A percentile compares a stretch with the other conserved stretches of the same genome.
Conservation (phyloP, 805 yeast genomes). For the Clavispora santaluciae region DNA sequence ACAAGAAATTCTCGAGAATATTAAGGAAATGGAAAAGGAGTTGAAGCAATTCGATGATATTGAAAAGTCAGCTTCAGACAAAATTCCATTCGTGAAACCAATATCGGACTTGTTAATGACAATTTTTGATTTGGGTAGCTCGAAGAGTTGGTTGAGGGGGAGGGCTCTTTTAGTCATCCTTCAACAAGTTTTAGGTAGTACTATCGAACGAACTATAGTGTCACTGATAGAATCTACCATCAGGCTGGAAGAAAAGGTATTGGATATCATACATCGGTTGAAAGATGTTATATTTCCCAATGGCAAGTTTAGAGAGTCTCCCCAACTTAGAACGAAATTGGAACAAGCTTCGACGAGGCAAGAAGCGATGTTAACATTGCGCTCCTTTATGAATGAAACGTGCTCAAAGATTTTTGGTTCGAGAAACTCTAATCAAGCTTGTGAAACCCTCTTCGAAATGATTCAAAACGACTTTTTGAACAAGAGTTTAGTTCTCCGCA, state of each 20-base stretch:
- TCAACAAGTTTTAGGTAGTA: constrained; percentile 83
- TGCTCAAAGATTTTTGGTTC: constrained; percentile 73
- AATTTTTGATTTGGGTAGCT: constrained; percentile 58
- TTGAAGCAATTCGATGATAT: constrained; percentile 47
- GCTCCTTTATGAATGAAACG: constrained; percentile 54
- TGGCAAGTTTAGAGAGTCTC: constrained; percentile 46
- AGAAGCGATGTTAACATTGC: constrained; percentile 56
- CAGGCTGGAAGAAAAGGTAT: constrained; percentile 41
- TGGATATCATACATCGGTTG: constrained; percentile 26
- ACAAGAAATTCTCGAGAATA: constrained; percentile 21
- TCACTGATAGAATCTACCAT: constrained; percentile 34
- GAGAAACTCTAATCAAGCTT: constrained; percentile 59
- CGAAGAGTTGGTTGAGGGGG: constrained; percentile 79
- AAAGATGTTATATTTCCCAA: constrained; percentile 35
- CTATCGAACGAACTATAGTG: constrained; percentile 68
- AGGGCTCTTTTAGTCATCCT: constrained; percentile 74
- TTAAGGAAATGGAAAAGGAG: constrained; percentile 51
- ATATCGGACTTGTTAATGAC: constrained; percentile 72
- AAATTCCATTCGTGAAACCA: constrained; percentile 65
- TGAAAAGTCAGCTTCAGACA: constrained; percentile 15
- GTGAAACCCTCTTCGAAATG: constrained; percentile 54
- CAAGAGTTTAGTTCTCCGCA: constrained; percentile 53
- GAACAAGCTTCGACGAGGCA: constrained; percentile 51
- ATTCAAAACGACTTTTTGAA: constrained; percentile 71
- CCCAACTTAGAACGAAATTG: constrained; percentile 40